These are phyloP conservation scores for Stenocarpella maydis DNA, from an alignment of 2,329 filamentous ascomycete genomes.

Conservation along the genomic window DNA sequence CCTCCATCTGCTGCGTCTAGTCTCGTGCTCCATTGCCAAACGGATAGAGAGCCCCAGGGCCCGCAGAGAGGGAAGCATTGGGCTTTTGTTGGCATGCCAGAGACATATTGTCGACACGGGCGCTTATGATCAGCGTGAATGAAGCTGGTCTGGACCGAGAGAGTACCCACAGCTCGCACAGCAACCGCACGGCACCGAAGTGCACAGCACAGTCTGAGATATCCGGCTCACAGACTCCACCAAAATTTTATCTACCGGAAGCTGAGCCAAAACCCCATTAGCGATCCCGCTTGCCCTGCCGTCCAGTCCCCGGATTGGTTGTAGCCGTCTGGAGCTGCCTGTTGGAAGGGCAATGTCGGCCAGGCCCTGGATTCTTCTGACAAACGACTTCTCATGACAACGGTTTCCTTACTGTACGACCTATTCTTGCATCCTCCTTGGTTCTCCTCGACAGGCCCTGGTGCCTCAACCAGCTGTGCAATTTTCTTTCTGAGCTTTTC, in stretches of 20 bases:
- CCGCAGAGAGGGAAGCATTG: background rate
- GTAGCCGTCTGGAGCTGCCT: conserved; percentile 35
- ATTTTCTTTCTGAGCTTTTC: background rate
- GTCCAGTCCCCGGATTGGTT: conserved; percentile 35
- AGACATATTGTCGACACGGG: conserved; percentile 32
- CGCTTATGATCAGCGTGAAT: conserved; percentile 34
- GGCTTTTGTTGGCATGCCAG: conserved; percentile 32
- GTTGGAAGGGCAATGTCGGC: conserved; percentile 36
- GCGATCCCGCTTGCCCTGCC: conserved; percentile 35
- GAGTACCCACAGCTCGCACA: conserved; percentile 15
- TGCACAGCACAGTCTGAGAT: conserved; percentile 34
- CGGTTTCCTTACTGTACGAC: conserved; percentile 34
- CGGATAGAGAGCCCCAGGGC: conserved; percentile 23
- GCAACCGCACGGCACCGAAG: conserved; percentile 29
- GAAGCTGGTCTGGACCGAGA: conserved; percentile 25
- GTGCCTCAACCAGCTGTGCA: conserved; percentile 10
- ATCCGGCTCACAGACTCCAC: conserved; percentile 36
- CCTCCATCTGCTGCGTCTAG: conserved; percentile 23
- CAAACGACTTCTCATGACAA: conserved; percentile 33
- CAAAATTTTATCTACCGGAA: conserved; percentile 35
- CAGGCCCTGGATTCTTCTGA: conserved; percentile 33
- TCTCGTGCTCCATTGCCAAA: conserved; percentile 30
- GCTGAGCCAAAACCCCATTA: conserved; percentile 33
- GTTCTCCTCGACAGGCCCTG: conserved; percentile 11
- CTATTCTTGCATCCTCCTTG: background rate